Evolutionary conservation across 2,329 filamentous ascomycete genomes (phyloP).

Genomic region (Penicillium paneum): DNA sequence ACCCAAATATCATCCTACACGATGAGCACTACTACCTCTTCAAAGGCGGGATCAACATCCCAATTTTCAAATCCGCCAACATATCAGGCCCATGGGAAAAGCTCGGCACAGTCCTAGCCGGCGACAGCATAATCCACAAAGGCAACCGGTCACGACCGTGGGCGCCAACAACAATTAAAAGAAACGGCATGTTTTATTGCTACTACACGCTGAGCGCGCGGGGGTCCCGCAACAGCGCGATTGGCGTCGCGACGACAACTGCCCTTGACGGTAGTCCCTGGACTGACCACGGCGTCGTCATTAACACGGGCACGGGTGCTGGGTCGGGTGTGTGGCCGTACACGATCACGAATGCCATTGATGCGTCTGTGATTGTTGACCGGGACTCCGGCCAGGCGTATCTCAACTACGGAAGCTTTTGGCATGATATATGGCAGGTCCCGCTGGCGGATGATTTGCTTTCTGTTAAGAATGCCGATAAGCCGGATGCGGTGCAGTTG

Average conservation of each 20-base stretch:
- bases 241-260: slow-evolving; percentile 35
- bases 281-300: slow-evolving; percentile 37
- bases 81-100: slow-evolving; percentile 34
- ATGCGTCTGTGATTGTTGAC: slow-evolving; percentile 32
- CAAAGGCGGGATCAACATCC: slow-evolving; percentile 25
- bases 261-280: slow-evolving; percentile 25
- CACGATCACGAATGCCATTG: slow-evolving; percentile 38
- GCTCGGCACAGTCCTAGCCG: slow-evolving; percentile 32
- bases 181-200: slow-evolving; percentile 35
- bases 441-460: slow-evolving; percentile 32
- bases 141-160: slow-evolving; percentile 33
- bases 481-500: slow-evolving; percentile 30
- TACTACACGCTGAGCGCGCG: slow-evolving; percentile 34
- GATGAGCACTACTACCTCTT: slow-evolving; percentile 36
- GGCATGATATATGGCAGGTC: slow-evolving; percentile 37
- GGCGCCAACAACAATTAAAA: slow-evolving; percentile 35
- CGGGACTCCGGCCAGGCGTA: slow-evolving; percentile 26
- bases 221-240: slow-evolving; percentile 34
- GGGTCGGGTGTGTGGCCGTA: slow-evolving; percentile 30
- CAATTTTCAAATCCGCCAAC: slow-evolving; percentile 9
- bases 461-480: slow-evolving; percentile 22
- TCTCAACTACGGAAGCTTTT: slow-evolving; percentile 37
- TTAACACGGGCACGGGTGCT: slow-evolving; percentile 30
- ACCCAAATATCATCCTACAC: slow-evolving; percentile 33
- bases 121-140: slow-evolving; percentile 30